Evolutionary conservation across 768 basidiomycete species (phyloP), one percentile per base, ranked within the genome.

Genomic region (Lactarius akahatsu): DNA sequence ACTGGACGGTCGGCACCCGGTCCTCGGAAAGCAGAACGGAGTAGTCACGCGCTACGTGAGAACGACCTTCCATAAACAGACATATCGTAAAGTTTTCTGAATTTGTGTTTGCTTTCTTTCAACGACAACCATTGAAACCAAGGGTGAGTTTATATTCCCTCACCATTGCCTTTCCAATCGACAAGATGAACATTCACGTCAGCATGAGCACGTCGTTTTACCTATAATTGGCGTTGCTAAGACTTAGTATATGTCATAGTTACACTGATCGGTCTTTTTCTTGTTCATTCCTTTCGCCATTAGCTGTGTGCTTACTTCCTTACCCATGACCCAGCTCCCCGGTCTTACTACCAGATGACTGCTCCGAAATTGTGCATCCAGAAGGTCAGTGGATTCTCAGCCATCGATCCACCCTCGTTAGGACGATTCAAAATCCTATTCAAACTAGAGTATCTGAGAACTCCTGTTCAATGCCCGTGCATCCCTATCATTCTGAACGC

Each of bases 361-460:
- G 28, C 63, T 6, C 40, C 23, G 34, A 36, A 1, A 34, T 54
- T 10, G 11, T 1, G 26, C 7, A 26, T 4, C 3, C 40, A 54
- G 23, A 1, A 54, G 28, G 61, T 66, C 40, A 23, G 57, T 58
- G 34, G 58, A 20, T 61, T 18, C 40, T 68, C 47, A 26, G 52
- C 58, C 32, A 56, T 43, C 59, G 55, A 68, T 66, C 73, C 71
- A 15, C 55, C 11, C 63, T 59, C 59, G 63, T 61, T 64, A 71
- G 61, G 87, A 89, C 88, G 88, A 91, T 79, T 69, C 77, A 74
- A 80, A 78, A 79, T 73, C 7, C 41, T 77, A 83, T 85, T 89
- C 90, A 92, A 92, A 92, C 90, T 92, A 92, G 90, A 92, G 90
- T 92, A 87, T 91, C 82, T 92, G 90, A 92, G 90, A 77, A 86